Percentiles rank a stretch among this genome's conserved stretches.
Conservation (phyloP, 2,329 filamentous ascomycete species). For the Stachybotrys chlorohalonatus region DNA sequence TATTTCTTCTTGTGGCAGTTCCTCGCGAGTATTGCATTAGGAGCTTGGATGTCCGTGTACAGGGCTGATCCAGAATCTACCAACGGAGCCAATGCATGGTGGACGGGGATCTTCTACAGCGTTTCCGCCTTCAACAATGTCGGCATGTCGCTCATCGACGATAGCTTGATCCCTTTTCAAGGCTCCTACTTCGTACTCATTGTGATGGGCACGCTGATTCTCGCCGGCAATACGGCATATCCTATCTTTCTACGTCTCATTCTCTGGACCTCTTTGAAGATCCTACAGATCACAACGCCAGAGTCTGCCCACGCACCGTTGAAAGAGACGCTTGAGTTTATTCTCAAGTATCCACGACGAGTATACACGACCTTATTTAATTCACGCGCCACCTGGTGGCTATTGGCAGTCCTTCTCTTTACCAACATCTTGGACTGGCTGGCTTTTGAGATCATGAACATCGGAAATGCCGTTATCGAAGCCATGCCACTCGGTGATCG, state of each 20-base stretch:
- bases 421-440: slow-evolving; percentile 58
- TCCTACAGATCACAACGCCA: slow-evolving; percentile 27
- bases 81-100: slow-evolving; percentile 58
- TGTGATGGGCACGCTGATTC: slow-evolving; percentile 46
- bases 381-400: slow-evolving; percentile 54
- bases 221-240: slow-evolving; percentile 59
- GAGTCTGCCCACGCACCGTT: slow-evolving; percentile 25
- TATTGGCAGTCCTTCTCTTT: slow-evolving; percentile 49
- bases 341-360: slow-evolving; percentile 45
- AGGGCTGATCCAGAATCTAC: slow-evolving; percentile 34
- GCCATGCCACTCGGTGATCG: slow-evolving; percentile 42
- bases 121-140: slow-evolving; percentile 63
- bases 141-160: slow-evolving; percentile 59
- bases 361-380: slow-evolving; percentile 59
- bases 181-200: slow-evolving; percentile 39
- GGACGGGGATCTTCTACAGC: slow-evolving; percentile 59
- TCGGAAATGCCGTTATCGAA: slow-evolving; percentile 48
- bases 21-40: slow-evolving; percentile 48
- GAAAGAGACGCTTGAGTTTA: slow-evolving; percentile 43
- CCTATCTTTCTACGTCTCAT: slow-evolving; percentile 53
- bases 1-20: slow-evolving; percentile 54
- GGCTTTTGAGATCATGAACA: slow-evolving; percentile 56
- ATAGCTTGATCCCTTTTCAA: slow-evolving; percentile 55
- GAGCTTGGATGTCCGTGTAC: slow-evolving; percentile 49
- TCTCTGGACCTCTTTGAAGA: slow-evolving; percentile 42